Base-by-base conservation (phyloP, 2,329 filamentous ascomycete species). In the Juglanconis oblonga region DNA sequence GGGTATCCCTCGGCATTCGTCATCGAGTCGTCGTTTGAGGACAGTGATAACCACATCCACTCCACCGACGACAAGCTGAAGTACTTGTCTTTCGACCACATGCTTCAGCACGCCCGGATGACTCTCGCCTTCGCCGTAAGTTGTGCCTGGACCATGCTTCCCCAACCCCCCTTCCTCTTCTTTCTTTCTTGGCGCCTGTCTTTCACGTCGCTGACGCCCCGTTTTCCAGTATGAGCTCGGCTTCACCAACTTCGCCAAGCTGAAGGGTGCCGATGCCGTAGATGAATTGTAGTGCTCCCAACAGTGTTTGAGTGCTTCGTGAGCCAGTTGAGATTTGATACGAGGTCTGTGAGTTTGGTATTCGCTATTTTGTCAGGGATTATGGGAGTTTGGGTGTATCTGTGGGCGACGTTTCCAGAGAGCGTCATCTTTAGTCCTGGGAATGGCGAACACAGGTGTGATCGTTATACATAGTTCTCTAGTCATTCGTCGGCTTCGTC, bases 81-180 rank as follows among this genome's bases (percentile, higher is more conserved):
- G 69, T 87, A 86, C 65, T 76, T 92, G 42, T 89, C 87, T 67
- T 96, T 96, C 71, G 87, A 93, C 71, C 92, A 97, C 73, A 96
- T 97, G 92, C 81, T 95, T 38, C 88, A 97, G 77, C 92, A 97
- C 74, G 91, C 91, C 29, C 88, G 87, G 72, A 83, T 97, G 81
- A 95, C 91, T 1, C 79, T 96, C 36, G 90, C 88, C 5, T 82
- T 96, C 67, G 91, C 88, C 17, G 61, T 63, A 61, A 38, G 61
- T 63, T 1, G 6, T 7, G 11, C 36, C 24, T 24, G 24, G 24
- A 24, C 24, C 24, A 24, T 24, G 24, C 24, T 24, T 24, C 24
- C 24, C 24, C 24, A 24, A 1, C 24, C 24, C 24, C 24, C 24
- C 24, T 24, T 24, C 24, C 4, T n/a, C 13, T 1, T n/a, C 11